Evolutionary conservation across 2,329 filamentous ascomycete species (phyloP).

Genomic region (Phoma sp.): DNA sequence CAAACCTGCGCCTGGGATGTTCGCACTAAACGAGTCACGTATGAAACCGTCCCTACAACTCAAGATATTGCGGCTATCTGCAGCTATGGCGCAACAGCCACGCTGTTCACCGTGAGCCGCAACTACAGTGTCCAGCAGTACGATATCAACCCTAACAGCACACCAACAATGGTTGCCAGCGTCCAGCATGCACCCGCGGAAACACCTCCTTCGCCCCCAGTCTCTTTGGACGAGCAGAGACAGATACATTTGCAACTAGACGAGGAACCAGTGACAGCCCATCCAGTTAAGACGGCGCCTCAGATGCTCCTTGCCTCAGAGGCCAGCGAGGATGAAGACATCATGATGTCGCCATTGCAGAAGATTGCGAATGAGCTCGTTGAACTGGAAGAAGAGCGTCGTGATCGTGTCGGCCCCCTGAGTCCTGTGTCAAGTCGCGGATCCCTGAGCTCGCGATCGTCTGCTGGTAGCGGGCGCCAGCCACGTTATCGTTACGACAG

Average conservation of each 20-base stretch:
- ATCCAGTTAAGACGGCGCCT: conserved; percentile 34
- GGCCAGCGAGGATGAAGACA: conserved; percentile 70
- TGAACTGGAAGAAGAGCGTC: conserved; percentile 65
- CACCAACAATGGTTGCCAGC: conserved; percentile 79
- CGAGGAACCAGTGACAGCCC: conserved; percentile 41
- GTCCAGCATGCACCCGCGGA: conserved; percentile 84
- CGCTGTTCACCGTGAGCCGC: conserved; percentile 85
- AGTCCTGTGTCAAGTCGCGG: conserved; percentile 73
- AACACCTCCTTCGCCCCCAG: conserved; percentile 80
- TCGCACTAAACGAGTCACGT: conserved; percentile 94
- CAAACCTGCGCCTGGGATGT: conserved; percentile 97
- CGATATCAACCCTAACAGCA: conserved; percentile 75
- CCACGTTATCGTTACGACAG: conserved; percentile 56
- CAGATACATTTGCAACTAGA: conserved; percentile 46
- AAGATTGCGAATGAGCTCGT: conserved; percentile 76
- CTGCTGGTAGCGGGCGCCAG: conserved; percentile 51
- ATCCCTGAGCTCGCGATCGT: conserved; percentile 64
- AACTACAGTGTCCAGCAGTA: conserved; percentile 95
- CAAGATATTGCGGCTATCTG: conserved; percentile 82
- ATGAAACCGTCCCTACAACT: conserved; percentile 83
- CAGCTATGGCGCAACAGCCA: conserved; percentile 88
- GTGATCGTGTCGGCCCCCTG: conserved; percentile 67
- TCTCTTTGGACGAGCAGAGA: conserved; percentile 75
- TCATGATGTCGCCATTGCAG: conserved; percentile 71
- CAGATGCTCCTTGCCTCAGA: conserved; percentile 61